phyloP scores from a whole-genome alignment of 805 yeast species.

The Zygoascus flipseniorum region DNA sequence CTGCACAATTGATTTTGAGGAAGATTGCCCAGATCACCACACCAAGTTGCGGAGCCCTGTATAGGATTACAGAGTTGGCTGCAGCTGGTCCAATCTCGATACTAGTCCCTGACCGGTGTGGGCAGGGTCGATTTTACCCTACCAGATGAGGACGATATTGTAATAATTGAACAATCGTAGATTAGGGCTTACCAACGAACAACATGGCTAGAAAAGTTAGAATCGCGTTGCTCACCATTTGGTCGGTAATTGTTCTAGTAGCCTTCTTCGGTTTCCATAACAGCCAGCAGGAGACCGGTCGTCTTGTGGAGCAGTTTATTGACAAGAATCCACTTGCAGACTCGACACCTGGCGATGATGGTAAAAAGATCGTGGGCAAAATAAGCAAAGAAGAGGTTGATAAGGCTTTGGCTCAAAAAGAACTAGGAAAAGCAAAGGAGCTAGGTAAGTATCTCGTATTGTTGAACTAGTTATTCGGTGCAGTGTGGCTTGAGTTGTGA shows the following conservation, averaged over 20 bases:
- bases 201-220: slow-evolving; percentile 30
- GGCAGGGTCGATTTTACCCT: neutral
- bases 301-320: neutral
- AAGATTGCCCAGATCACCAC: no score
- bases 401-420: neutral
- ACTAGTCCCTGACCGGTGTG: no score
- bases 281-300: slow-evolving; percentile 15
- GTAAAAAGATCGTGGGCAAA: slow-evolving; percentile 12
- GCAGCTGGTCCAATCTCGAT: no score
- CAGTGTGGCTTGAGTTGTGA: neutral
- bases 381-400: slow-evolving; percentile 8
- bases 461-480: no score
- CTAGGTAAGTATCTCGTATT: neutral
- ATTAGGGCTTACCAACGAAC: neutral
- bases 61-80: no score
- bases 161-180: neutral
- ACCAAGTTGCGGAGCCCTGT: no score
- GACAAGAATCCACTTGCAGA: slow-evolving; percentile 2
- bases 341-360: slow-evolving; percentile 3
- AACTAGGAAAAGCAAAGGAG: neutral
- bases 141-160: neutral
- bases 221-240: slow-evolving; percentile 35
- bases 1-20: no score
- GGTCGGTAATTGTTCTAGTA: slow-evolving; percentile 27
- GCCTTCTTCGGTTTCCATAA: slow-evolving; percentile 30